phyloP scores from a whole-genome alignment of 2,329 filamentous ascomycete genomes.

The Aureobasidium zeae region DNA sequence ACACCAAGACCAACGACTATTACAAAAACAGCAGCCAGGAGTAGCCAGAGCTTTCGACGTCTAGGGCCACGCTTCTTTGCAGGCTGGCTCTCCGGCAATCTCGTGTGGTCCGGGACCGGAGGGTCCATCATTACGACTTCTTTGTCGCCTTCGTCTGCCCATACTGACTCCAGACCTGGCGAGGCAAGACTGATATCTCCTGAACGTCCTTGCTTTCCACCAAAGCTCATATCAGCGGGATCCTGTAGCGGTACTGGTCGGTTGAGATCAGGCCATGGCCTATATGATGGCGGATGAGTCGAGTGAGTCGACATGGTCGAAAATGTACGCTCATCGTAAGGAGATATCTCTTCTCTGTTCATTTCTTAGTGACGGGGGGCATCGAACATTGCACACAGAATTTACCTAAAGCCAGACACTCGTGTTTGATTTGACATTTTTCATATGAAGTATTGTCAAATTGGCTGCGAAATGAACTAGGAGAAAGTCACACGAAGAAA shows the following conservation, averaged over 20 bases:
- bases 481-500: not conserved
- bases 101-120: conserved; percentile 16
- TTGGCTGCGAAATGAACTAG: not conserved
- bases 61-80: conserved; percentile 21
- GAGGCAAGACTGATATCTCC: conserved; percentile 19
- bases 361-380: not conserved
- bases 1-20: conserved; percentile 28
- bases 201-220: conserved; percentile 19
- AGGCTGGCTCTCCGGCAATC: conserved; percentile 12
- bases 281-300: conserved; percentile 23
- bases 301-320: conserved; percentile 14
- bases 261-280: conserved; percentile 19
- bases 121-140: conserved; percentile 23
- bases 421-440: conserved; percentile 12
- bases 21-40: conserved; percentile 23
- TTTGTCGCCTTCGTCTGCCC: conserved; percentile 23
- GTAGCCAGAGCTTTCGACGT: conserved; percentile 18
- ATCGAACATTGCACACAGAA: not conserved
- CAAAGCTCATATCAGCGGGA: conserved; percentile 15
- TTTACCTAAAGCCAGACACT: conserved; percentile 11
- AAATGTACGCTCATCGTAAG: not conserved
- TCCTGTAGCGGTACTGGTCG: not conserved
- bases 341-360: conserved; percentile 2
- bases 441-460: no score
- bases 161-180: conserved; percentile 24